phyloP scores from a whole-genome alignment of 805 yeast species.

The Isabelozyma heimii region DNA sequence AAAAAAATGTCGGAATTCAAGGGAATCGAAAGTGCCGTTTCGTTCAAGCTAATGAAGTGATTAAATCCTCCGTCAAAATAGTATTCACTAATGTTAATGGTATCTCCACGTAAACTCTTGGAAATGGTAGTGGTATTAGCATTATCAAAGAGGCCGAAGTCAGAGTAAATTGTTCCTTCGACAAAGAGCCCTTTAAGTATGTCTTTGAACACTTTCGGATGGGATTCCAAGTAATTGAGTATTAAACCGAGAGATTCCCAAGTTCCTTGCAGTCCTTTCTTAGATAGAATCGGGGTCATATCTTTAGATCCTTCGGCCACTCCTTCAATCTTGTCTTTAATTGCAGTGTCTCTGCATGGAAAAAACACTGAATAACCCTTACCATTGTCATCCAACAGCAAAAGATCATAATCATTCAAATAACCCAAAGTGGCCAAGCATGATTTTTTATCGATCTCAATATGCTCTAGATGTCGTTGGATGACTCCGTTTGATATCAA shows the following conservation, averaged over 20 bases:
- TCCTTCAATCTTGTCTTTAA: constrained; percentile 5
- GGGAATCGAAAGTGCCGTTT: constrained; percentile 30
- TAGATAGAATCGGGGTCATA: not conserved
- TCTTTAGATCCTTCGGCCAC: not conserved
- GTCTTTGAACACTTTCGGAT: constrained; percentile 48
- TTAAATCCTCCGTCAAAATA: constrained; percentile 15
- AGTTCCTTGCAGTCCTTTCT: constrained; percentile 26
- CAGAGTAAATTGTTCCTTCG: constrained; percentile 65
- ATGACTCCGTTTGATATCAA: constrained; percentile 31
- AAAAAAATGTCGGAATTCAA: constrained; percentile 66
- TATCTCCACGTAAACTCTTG: constrained; percentile 26
- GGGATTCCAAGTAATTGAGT: constrained; percentile 52
- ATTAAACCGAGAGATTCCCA: constrained; percentile 68
- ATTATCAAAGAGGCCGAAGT: constrained; percentile 36
- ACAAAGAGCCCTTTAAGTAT: constrained; percentile 60
- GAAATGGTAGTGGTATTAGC: constrained; percentile 8
- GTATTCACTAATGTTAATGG: constrained; percentile 17
- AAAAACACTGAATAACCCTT: constrained; percentile 73
- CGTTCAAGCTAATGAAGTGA: constrained; percentile 27
- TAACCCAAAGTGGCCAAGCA: constrained; percentile 66
- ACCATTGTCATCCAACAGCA: constrained; percentile 50
- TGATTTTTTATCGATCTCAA: constrained; percentile 31
- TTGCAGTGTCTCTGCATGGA: constrained; percentile 56
- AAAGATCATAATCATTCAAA: constrained; percentile 50
- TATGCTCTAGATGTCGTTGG: constrained; percentile 23